Evolutionary conservation across 306 rosid genomes (phyloP).

Genomic region (Trichosanthes cucumerina): DNA sequence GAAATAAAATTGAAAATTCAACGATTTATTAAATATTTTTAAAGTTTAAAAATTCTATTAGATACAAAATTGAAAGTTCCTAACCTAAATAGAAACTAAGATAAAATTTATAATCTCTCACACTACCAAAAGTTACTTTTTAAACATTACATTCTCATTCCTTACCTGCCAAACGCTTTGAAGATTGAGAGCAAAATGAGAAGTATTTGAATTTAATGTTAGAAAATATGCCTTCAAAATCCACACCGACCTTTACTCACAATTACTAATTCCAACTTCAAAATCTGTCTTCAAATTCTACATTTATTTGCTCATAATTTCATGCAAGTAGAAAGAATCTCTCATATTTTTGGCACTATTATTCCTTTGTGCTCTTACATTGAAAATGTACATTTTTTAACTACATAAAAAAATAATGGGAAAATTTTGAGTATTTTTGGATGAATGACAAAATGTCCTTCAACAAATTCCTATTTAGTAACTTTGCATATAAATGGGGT

Average conservation of each 20-base stretch:
- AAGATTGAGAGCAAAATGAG: background rate
- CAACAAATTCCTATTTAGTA: background rate
- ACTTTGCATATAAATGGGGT: background rate
- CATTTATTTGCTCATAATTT: background rate
- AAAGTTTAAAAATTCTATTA: too few species aligned
- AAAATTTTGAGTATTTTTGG: background rate
- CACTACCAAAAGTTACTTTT: too few species aligned
- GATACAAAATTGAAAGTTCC: too few species aligned
- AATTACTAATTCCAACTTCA: background rate
- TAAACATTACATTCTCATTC: background rate
- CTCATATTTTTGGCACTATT: background rate
- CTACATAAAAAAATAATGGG: background rate
- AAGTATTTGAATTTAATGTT: background rate
- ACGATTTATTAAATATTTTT: too few species aligned
- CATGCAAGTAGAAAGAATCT: background rate
- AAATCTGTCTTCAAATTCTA: background rate
- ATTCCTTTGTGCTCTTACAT: background rate
- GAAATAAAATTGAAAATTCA: too few species aligned
- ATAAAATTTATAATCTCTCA: too few species aligned
- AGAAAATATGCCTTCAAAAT: background rate
- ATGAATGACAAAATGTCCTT: background rate
- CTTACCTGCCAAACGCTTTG: background rate
- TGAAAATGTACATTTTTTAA: background rate
- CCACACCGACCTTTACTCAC: background rate
- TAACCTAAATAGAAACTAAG: too few species aligned